These are phyloP conservation scores for Vitis vinifera DNA, from an alignment of 164 flowering plant species.

Conservation along the genomic window ASM3070453v1 NC_081821.1:19728001-19728500, in stretches of 20 bases:
- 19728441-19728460: no score
- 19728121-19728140: not conserved
- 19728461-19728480: no score
- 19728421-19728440: no score
- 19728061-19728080: not conserved
- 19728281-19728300: conserved; percentile 8
- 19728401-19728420: no score
- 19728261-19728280: conserved; percentile 4
- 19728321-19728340: conserved; percentile 1
- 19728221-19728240: conserved; percentile 5
- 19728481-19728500: no score
- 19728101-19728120: not conserved
- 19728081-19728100: not conserved
- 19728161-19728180: conserved; percentile 8
- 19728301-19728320: not conserved
- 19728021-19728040: not conserved
- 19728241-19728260: conserved; percentile 11
- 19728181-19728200: conserved; percentile 6
- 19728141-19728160: conserved; percentile 4
- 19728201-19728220: not conserved
- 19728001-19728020: not conserved
- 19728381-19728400: no score
- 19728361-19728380: no score
- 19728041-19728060: not conserved
- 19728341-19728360: not conserved